Conservation (phyloP, 2,329 filamentous ascomycete genomes). For the Microdochium bolleyi region DNA sequence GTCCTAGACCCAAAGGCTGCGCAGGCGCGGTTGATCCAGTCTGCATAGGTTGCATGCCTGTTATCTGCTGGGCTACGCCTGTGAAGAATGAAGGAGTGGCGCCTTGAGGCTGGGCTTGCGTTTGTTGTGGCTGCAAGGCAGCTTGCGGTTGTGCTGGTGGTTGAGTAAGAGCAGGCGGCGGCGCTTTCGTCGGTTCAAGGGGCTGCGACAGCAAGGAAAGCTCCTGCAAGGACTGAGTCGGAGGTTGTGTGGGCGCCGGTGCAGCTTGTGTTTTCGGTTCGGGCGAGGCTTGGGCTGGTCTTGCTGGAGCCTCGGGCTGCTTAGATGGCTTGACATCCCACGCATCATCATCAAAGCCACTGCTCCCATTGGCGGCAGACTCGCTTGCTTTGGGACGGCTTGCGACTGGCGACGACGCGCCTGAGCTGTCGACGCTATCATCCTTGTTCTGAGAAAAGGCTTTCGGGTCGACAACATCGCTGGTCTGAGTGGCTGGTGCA, state of each 20-base stretch:
- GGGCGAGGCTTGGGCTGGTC: slow-evolving; percentile 56
- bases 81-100: slow-evolving; percentile 54
- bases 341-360: slow-evolving; percentile 83
- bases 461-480: slow-evolving; percentile 79
- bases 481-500: slow-evolving; percentile 76
- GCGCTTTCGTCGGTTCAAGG: slow-evolving; percentile 39
- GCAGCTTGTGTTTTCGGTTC: slow-evolving; percentile 32
- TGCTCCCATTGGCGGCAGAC: slow-evolving; percentile 19
- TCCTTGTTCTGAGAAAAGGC: slow-evolving; percentile 64
- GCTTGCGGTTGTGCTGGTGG: slow-evolving; percentile 22
- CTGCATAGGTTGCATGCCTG: slow-evolving; percentile 26
- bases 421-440: slow-evolving; percentile 27
- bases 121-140: slow-evolving; percentile 22
- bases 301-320: slow-evolving; percentile 33
- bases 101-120: slow-evolving; percentile 37
- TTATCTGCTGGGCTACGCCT: slow-evolving; percentile 37
- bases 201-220: slow-evolving; percentile 45
- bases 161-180: slow-evolving; percentile 20
- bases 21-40: slow-evolving; percentile 31
- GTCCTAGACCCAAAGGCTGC: slow-evolving; percentile 34
- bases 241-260: slow-evolving; percentile 17
- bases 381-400: slow-evolving; percentile 14
- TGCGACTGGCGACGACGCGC: slow-evolving; percentile 24
- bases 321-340: slow-evolving; percentile 90
- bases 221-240: slow-evolving; percentile 38